A percentile compares a stretch with the other conserved stretches of the same genome.
Evolutionary conservation across 106 monocot species (phyloP).

Genomic region (Ottelia alismoides): DNA sequence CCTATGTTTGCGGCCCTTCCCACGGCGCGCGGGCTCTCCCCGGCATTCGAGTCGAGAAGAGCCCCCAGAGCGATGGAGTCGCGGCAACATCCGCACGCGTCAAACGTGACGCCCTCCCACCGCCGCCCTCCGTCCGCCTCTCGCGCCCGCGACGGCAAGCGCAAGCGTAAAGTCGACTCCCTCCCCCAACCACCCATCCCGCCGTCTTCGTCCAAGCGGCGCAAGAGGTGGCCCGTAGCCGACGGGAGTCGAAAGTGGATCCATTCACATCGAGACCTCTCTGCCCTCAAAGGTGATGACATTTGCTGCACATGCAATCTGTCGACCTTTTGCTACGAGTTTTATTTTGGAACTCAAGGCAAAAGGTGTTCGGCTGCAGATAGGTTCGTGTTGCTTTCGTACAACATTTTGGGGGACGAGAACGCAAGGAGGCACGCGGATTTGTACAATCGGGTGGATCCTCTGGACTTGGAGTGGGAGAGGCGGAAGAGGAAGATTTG

Average conservation of each 20-base stretch:
- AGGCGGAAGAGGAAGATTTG: constrained; percentile 29
- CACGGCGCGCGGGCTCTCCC: too few relatives aligned
- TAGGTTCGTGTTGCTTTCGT: constrained; percentile 41
- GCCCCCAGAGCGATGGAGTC: too few relatives aligned
- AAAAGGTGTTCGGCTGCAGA: constrained; percentile 18
- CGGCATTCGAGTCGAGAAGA: too few relatives aligned
- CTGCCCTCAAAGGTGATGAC: constrained; percentile 20
- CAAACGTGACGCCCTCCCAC: too few relatives aligned
- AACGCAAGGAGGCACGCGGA: constrained; percentile 42
- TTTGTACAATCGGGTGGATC: constrained; percentile 23
- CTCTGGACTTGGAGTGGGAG: constrained; percentile 31
- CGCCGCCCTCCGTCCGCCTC: too few relatives aligned
- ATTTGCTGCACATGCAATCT: not conserved
- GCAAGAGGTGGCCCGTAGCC: not conserved
- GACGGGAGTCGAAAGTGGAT: constrained; percentile 18
- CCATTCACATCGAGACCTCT: constrained; percentile 20
- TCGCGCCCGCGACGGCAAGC: too few relatives aligned
- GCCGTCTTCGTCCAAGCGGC: constrained; percentile 9
- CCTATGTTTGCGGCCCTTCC: too few relatives aligned
- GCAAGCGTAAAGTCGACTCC: too few relatives aligned
- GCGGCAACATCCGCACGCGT: too few relatives aligned
- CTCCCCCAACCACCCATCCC: too few relatives aligned
- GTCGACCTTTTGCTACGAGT: not conserved
- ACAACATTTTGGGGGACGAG: constrained; percentile 47
- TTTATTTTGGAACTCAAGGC: not conserved